phyloP scores from a whole-genome alignment of 352 stramenopile species.

The Phytophthora boehmeriae region DNA sequence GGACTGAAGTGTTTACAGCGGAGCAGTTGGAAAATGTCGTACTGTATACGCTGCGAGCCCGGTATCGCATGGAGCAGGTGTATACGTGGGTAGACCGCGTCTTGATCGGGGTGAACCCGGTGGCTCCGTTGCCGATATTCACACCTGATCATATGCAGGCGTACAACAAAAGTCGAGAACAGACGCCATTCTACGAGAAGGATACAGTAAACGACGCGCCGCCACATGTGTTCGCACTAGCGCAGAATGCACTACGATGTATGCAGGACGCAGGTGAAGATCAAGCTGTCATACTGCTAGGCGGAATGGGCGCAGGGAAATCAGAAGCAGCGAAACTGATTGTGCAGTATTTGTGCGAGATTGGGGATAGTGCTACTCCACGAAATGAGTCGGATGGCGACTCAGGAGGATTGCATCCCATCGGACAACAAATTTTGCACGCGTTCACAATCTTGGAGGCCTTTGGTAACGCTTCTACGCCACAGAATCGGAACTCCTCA shows the following conservation, averaged over 20 bases:
- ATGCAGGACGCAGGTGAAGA: constrained; percentile 85
- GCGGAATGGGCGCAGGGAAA: constrained; percentile 77
- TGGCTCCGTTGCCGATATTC: constrained; percentile 76
- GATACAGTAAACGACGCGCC: constrained; percentile 64
- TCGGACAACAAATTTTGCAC: constrained; percentile 84
- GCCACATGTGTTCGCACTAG: constrained; percentile 79
- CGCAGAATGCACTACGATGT: constrained; percentile 74
- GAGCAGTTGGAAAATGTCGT: constrained; percentile 78
- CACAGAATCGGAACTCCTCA: constrained; percentile 75
- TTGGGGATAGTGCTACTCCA: constrained; percentile 59
- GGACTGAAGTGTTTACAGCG: constrained; percentile 61
- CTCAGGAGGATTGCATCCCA: constrained; percentile 59
- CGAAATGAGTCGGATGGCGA: constrained; percentile 48
- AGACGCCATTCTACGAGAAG: constrained; percentile 58
- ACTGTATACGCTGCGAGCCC: constrained; percentile 72
- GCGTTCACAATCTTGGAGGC: constrained; percentile 81
- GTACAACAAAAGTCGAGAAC: constrained; percentile 72
- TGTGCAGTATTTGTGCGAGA: constrained; percentile 84
- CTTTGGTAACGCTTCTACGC: constrained; percentile 70
- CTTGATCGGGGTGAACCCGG: constrained; percentile 74
- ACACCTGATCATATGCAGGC: constrained; percentile 85
- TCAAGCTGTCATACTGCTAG: constrained; percentile 77
- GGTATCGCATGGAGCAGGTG: constrained; percentile 83
- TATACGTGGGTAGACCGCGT: constrained; percentile 87
- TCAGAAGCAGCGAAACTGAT: constrained; percentile 84